phyloP scores from a whole-genome alignment of 2,329 filamentous ascomycete genomes.

The Plenodomus biglobosus region DNA sequence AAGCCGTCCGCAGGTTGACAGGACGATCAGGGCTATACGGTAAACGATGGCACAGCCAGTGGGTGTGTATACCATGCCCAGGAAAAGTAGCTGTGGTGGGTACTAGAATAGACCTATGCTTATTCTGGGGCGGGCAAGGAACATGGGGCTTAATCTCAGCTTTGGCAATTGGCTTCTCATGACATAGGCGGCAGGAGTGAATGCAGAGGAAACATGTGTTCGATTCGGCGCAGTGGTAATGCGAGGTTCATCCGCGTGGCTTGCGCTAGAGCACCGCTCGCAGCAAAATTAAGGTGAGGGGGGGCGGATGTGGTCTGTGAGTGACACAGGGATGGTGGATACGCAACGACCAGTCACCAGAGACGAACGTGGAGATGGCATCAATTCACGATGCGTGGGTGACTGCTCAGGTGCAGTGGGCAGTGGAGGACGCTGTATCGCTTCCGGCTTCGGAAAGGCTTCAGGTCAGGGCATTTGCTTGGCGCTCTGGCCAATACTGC shows the following conservation, averaged over 20 bases:
- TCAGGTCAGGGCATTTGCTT: background rate
- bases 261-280: constrained; percentile 36
- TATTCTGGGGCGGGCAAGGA: constrained; percentile 15
- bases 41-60: constrained; percentile 31
- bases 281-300: constrained; percentile 28
- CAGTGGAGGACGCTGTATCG: background rate
- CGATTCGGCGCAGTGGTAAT: constrained; percentile 30
- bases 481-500: background rate
- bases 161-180: constrained; percentile 30
- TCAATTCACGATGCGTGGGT: background rate
- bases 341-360: constrained; percentile 26
- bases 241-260: constrained; percentile 29
- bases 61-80: constrained; percentile 21
- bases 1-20: constrained; percentile 23
- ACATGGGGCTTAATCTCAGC: constrained; percentile 27
- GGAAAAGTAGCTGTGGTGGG: constrained; percentile 24
- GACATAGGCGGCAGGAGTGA: constrained; percentile 30
- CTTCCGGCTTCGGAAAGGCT: background rate
- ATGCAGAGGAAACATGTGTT: constrained; percentile 34
- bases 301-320: constrained; percentile 33
- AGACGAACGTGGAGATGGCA: background rate
- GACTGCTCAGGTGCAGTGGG: background rate
- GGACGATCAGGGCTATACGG: constrained; percentile 34
- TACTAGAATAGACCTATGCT: constrained; percentile 28
- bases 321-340: constrained; percentile 27